A percentile compares a stretch with the other conserved stretches of the same genome.
These are phyloP conservation scores for Platismatia glauca DNA, from an alignment of 495 filamentous ascomycete genomes.

Conservation along the genomic window DNA sequence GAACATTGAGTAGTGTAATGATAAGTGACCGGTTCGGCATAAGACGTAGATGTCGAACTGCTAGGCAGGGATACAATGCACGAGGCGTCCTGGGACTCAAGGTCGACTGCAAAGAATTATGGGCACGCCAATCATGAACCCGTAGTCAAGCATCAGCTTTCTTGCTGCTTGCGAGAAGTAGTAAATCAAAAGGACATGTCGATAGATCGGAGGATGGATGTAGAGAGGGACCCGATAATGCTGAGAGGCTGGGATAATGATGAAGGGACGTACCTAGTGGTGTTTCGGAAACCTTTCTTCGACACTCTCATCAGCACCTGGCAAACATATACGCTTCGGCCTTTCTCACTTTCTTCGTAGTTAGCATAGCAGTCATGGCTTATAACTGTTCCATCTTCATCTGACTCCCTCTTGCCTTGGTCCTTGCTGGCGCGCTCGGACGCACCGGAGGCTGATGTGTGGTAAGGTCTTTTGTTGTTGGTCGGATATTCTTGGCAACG, in stretches of 20 bases:
- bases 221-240: too few species aligned
- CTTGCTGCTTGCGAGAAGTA: background rate
- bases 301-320: background rate
- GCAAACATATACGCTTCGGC: background rate
- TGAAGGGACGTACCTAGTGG: background rate
- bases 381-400: background rate
- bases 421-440: background rate
- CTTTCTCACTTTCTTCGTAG: background rate
- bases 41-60: background rate
- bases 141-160: background rate
- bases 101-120: background rate
- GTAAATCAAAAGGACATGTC: background rate
- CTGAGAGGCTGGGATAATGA: background rate
- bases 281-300: background rate
- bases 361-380: background rate
- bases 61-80: background rate
- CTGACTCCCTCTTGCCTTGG: background rate
- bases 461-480: background rate
- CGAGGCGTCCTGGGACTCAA: background rate
- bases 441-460: background rate
- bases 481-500: background rate
- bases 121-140: background rate
- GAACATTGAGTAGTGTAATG: background rate
- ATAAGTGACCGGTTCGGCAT: background rate
- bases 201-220: background rate